Base-by-base conservation (phyloP, 306 rosid species). In the Prunus armeniaca region DNA sequence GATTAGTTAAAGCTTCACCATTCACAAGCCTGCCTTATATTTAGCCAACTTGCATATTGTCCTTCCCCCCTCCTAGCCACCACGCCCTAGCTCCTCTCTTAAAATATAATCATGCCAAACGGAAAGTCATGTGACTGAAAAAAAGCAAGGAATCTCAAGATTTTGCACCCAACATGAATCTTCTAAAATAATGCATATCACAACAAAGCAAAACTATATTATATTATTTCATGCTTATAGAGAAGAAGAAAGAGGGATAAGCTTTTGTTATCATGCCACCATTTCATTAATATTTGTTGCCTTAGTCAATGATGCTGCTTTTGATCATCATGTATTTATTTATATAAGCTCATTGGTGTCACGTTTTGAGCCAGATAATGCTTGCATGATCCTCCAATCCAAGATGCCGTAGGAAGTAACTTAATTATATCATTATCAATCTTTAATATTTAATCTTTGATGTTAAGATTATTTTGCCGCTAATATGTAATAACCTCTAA, bases 111-210 rank as follows among this genome's bases (percentile, higher is more conserved):
- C 58, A 84, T 76, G 73, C 79, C 78, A 62, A 72, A 57, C 70
- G 38, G 70, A 70, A 69, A 76, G 73, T 76, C 84, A 69, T 80
- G 86, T 69, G 84, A 65, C 82, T 80, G 71, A 43, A 52, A 77
- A 77, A 38, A 86, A 45, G 79, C 71, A 30, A 67, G 70, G 87
- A 83, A 86, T 81, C 85, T 77, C 25, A 80, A 86, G 84, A 83
- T 76, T 69, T 79, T 66, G 78, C 85, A 80, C 74, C 77, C 73
- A 76, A 22, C 78, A 65, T 73, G 84, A 79, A 86, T 86, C 90
- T 69, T 66, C 56, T 13, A 74, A 65, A 38, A 60, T 67, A 24
- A 55, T 69, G 43, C 51, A 30, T 46, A 24, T 55, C 69, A 54
- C 54, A 65, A 14, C 25, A 19, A 19, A 3, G 17, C 13, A 41